Evolutionary conservation across 805 yeast species (phyloP), one percentile per base, ranked within the genome.

Genomic region (Millerozyma miso): DNA sequence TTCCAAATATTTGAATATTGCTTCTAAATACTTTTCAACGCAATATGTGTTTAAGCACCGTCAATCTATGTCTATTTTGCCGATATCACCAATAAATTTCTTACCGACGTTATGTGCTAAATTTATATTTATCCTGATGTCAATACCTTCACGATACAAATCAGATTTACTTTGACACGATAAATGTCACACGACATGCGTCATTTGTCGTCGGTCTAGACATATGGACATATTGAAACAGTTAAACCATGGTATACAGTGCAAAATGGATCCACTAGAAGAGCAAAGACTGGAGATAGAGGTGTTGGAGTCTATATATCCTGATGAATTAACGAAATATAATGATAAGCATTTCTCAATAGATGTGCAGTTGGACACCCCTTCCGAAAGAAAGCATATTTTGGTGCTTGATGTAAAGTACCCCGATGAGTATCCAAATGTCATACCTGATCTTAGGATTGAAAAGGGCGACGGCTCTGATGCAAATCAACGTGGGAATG

Each of bases 221-320:
- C n/a, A n/a, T n/a, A n/a, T n/a, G n/a, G n/a, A n/a, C n/a, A n/a
- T n/a, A 6, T 23, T 23, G 29, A 23, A 23, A 4, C 3, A 35
- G 38, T 13, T 16, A 13, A 35, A 10, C 7, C 26, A 8, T 3
- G 31, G 31, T 13, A n/a, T 13, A 6, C 15, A 19, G 13, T 16
- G 4, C 34, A 16, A 35, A n/a, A 87, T 87, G 95, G 90, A 85
- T 53, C 77, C 82, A 43, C 58, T 63, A 40, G 96, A 87, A 60
- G 97, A 93, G 58, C 97, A 91, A 59, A 62, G 58, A 20, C 96
- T 91, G 65, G 99, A 91, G 62, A 60, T 93, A 37, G 97, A 90
- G 62, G 89, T 93, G 40, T 74, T 91, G 44, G 83, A 87, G 58
- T 83, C 95, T 14, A 91, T 91, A 42, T 91, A 93, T 60, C 99